phyloP scores from a whole-genome alignment of 2,329 filamentous ascomycete genomes.

The Fusarium sp. region DNA sequence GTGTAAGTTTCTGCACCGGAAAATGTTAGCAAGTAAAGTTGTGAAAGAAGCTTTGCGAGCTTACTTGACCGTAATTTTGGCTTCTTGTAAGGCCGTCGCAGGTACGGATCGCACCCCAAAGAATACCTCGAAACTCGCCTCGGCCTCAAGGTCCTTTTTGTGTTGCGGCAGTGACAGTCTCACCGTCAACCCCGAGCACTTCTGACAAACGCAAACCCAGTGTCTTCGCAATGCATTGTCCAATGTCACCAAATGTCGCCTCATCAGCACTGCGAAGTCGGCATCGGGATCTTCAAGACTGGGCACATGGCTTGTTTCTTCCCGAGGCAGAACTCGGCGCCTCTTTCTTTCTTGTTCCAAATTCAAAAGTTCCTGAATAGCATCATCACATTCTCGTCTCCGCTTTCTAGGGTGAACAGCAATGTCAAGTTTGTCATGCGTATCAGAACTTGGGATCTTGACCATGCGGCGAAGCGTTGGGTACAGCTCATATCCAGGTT shows the following conservation, averaged over 20 bases:
- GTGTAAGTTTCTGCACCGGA: background rate
- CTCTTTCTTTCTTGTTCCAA: background rate
- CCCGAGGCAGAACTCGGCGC: background rate
- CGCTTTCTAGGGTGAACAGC: background rate
- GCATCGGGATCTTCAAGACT: background rate
- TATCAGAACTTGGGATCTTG: background rate
- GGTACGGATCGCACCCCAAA: constrained; percentile 1
- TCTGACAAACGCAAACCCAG: constrained; percentile 1
- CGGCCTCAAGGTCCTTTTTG: background rate
- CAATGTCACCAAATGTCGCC: background rate
- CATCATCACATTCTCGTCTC: background rate
- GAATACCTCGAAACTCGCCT: constrained; percentile 6
- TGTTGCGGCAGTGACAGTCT: constrained; percentile 1
- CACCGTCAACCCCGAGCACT: constrained; percentile 1
- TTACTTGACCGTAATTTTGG: constrained; percentile 8
- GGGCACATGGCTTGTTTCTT: background rate
- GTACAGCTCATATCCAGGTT: background rate
- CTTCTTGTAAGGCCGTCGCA: background rate
- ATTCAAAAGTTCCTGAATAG: background rate
- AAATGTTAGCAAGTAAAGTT: background rate
- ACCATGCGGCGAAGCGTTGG: background rate
- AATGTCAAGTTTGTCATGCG: background rate
- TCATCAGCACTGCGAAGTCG: background rate
- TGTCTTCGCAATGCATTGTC: constrained; percentile 1
- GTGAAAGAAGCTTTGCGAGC: background rate